A percentile compares a stretch with the other conserved stretches of the same genome.
These are phyloP conservation scores for Tylopilus subfusipes DNA, from an alignment of 768 basidiomycete genomes.

Conservation along the genomic window DNA sequence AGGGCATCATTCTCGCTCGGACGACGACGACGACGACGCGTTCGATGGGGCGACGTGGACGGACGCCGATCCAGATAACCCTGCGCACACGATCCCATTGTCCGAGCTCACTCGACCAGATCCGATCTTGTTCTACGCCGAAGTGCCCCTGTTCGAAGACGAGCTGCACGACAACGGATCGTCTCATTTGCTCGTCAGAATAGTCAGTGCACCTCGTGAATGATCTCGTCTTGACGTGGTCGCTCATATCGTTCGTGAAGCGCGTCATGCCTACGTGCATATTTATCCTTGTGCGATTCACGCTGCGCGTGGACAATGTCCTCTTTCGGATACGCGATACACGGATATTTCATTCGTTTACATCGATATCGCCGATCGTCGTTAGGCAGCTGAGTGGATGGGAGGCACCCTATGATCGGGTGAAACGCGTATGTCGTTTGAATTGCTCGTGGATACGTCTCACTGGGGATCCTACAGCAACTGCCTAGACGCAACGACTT, in stretches of 20 bases:
- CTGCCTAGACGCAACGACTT: conserved; percentile 76
- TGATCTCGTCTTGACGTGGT: neutral
- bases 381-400: conserved; percentile 84
- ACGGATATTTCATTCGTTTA: conserved; percentile 83
- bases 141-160: conserved; percentile 92
- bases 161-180: conserved; percentile 97
- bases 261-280: conserved; percentile 96
- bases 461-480: conserved; percentile 38
- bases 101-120: conserved; percentile 83
- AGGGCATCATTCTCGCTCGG: too few species aligned
- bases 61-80: conserved; percentile 53
- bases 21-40: neutral
- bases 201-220: conserved; percentile 53
- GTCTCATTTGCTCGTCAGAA: conserved; percentile 77
- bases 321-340: conserved; percentile 90
- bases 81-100: conserved; percentile 70
- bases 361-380: conserved; percentile 53
- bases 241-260: conserved; percentile 46
- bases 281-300: conserved; percentile 87
- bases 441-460: neutral
- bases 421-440: conserved; percentile 60
- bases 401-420: conserved; percentile 83
- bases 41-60: conserved; percentile 40
- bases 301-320: conserved; percentile 92
- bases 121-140: conserved; percentile 97